Evolutionary conservation across 176 grass and related monocot genomes (phyloP).

Genomic region (Musa itinerans): DNA sequence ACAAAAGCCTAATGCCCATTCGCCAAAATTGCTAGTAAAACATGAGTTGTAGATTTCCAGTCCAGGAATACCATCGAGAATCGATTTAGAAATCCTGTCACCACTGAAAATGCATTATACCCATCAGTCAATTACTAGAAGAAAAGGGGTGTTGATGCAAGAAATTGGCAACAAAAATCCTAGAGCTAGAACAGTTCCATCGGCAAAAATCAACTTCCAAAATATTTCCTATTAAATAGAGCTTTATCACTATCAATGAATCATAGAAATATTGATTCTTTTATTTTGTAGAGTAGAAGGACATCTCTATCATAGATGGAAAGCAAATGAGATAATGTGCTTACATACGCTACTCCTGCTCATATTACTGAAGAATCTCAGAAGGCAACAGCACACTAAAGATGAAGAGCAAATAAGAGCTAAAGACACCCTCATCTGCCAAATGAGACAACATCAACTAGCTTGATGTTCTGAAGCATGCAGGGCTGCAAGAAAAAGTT

Average conservation of each 20-base stretch:
- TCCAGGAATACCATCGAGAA: constrained; percentile 50
- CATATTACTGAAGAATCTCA: too few relatives aligned
- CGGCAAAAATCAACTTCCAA: background rate
- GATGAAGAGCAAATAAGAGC: too few relatives aligned
- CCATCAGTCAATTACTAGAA: background rate
- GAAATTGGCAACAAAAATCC: background rate
- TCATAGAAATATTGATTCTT: background rate
- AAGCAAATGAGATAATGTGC: background rate
- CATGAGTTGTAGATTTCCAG: constrained; percentile 84
- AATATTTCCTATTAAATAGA: background rate
- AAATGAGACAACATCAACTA: constrained; percentile 3
- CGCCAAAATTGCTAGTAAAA: constrained; percentile 55
- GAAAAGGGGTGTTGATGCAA: background rate
- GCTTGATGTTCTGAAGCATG: background rate
- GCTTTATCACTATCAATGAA: background rate
- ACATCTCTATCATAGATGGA: background rate
- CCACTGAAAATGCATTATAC: constrained; percentile 27
- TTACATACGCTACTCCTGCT: background rate
- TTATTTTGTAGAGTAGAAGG: too few relatives aligned
- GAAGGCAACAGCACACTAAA: background rate
- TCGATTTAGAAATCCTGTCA: constrained; percentile 36
- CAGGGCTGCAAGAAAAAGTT: constrained; percentile 18
- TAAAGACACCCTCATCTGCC: background rate
- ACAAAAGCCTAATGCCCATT: constrained; percentile 87
- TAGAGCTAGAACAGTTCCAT: background rate